These are phyloP conservation scores for Dipteronia dyeriana DNA, from an alignment of 345 rosid species.

Conservation along the genomic window DNA sequence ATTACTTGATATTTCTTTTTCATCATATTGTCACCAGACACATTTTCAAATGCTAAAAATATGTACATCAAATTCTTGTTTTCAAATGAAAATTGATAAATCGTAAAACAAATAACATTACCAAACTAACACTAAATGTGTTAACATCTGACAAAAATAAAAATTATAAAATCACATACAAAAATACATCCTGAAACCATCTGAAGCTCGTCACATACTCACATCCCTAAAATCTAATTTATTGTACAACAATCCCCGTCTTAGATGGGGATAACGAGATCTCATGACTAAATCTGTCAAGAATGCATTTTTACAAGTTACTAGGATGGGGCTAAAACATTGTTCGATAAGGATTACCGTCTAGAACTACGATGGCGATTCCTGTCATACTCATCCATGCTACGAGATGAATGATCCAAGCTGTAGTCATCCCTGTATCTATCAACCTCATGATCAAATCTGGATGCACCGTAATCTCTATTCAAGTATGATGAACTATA, in stretches of 20 bases:
- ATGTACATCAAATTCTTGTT: no score
- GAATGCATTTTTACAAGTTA: constrained; percentile 12
- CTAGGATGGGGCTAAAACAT: background rate
- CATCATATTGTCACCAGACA: no score
- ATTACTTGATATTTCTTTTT: no score
- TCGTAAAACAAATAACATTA: no score
- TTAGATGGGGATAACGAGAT: background rate
- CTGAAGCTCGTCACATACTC: background rate
- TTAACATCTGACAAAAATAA: background rate
- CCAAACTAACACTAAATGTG: no score
- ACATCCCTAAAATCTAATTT: background rate
- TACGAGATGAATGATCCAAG: constrained; percentile 20
- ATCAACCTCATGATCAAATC: constrained; percentile 28
- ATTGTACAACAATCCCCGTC: background rate
- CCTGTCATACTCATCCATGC: constrained; percentile 26
- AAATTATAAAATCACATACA: background rate
- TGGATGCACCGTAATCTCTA: constrained; percentile 30
- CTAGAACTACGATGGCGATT: constrained; percentile 33
- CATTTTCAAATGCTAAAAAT: no score
- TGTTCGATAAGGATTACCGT: background rate
- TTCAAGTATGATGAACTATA: constrained; percentile 19
- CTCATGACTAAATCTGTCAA: background rate
- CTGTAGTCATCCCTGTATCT: constrained; percentile 21
- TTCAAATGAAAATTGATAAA: no score
- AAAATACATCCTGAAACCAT: background rate